Percentiles rank a stretch among this genome's conserved stretches.
phyloP scores from a whole-genome alignment of 2,329 filamentous ascomycete genomes.

The Coniella lustricola region DNA sequence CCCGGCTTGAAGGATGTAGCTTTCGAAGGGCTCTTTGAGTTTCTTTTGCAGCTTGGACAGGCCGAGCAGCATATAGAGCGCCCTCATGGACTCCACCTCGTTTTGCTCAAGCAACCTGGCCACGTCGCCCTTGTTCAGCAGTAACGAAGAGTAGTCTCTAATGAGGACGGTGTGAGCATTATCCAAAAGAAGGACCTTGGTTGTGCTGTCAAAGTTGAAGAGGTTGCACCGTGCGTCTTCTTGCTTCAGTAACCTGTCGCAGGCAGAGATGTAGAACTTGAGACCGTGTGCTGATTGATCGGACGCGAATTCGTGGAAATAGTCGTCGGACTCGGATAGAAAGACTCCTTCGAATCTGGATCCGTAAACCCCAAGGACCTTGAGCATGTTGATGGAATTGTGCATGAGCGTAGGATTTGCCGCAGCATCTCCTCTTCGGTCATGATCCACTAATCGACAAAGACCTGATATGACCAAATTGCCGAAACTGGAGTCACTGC shows the following conservation, averaged over 20 bases:
- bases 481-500: slow-evolving; percentile 15
- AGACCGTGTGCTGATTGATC: slow-evolving; percentile 57
- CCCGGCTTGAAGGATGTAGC: slow-evolving; percentile 72
- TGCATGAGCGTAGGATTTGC: slow-evolving; percentile 62
- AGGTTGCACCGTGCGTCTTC: slow-evolving; percentile 73
- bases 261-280: slow-evolving; percentile 67
- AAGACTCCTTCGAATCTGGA: slow-evolving; percentile 74
- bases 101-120: slow-evolving; percentile 65
- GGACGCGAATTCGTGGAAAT: slow-evolving; percentile 63
- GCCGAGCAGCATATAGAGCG: slow-evolving; percentile 70
- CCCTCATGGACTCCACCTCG: slow-evolving; percentile 62
- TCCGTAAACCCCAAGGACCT: slow-evolving; percentile 75
- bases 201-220: slow-evolving; percentile 77
- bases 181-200: slow-evolving; percentile 68
- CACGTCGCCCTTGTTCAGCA: slow-evolving; percentile 61
- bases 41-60: slow-evolving; percentile 63
- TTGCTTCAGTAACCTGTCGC: slow-evolving; percentile 59
- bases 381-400: slow-evolving; percentile 72
- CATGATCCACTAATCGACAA: slow-evolving; percentile 67
- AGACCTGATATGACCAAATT: slow-evolving; percentile 49
- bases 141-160: slow-evolving; percentile 54
- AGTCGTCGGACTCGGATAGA: slow-evolving; percentile 58
- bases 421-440: slow-evolving; percentile 52
- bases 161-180: slow-evolving; percentile 69
- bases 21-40: slow-evolving; percentile 66